A percentile compares a stretch with the other conserved stretches of the same genome.
These are phyloP conservation scores for Diversispora eburnea DNA, from an alignment of 192 early-diverging fungal genomes.

Conservation along the genomic window DNA sequence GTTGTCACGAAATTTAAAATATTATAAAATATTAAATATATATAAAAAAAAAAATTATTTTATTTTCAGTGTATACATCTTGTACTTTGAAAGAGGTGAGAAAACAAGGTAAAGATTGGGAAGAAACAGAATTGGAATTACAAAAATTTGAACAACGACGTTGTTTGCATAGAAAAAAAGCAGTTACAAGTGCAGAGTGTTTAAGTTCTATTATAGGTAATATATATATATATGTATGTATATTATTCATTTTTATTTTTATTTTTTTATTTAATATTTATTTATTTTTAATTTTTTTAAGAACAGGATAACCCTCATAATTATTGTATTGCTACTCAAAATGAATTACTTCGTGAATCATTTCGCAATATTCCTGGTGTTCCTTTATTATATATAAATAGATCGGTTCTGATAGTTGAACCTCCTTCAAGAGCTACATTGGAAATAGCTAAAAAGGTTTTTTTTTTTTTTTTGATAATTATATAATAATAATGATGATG, in stretches of 20 bases:
- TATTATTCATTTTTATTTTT: background rate
- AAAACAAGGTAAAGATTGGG: constrained; percentile 49
- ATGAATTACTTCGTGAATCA: constrained; percentile 55
- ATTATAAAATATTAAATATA: too few relatives aligned
- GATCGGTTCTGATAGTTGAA: constrained; percentile 76
- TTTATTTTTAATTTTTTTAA: background rate
- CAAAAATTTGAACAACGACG: constrained; percentile 75
- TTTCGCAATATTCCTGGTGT: constrained; percentile 74
- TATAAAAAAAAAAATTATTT: too few relatives aligned
- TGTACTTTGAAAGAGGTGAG: constrained; percentile 75
- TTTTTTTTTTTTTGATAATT: background rate
- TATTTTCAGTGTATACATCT: constrained; percentile 52
- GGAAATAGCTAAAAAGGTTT: constrained; percentile 45
- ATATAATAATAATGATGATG: background rate
- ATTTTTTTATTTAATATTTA: too few relatives aligned
- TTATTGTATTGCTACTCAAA: constrained; percentile 85
- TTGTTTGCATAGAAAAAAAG: constrained; percentile 67
- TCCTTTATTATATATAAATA: constrained; percentile 82
- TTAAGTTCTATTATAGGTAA: constrained; percentile 68
- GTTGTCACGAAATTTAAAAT: background rate
- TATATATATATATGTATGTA: too few relatives aligned
- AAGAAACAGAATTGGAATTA: constrained; percentile 54
- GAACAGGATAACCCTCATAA: constrained; percentile 68
- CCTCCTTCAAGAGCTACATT: constrained; percentile 57
- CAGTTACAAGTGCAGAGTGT: constrained; percentile 65